Evolutionary conservation across 768 basidiomycete genomes (phyloP).

Genomic region (Boletus tylopilopsis): DNA sequence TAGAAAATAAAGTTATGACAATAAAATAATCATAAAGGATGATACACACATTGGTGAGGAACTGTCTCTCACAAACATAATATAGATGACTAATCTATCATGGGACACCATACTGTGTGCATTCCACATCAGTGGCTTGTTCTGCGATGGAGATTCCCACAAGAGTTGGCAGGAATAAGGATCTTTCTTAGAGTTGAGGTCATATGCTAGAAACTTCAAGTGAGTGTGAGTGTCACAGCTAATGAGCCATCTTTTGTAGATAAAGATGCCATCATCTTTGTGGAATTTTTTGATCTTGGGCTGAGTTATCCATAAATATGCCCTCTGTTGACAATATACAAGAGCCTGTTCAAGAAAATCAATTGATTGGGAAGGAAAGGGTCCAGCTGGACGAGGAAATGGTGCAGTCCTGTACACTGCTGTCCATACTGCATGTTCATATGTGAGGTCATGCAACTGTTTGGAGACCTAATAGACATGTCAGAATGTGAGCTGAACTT

Average conservation of each 20-base stretch:
- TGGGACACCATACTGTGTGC: too few species aligned
- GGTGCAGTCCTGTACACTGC: not conserved
- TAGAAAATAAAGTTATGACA: too few species aligned
- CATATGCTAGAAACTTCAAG: not conserved
- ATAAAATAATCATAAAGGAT: too few species aligned
- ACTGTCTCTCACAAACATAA: too few species aligned
- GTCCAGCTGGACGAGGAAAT: not conserved
- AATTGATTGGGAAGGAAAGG: not conserved
- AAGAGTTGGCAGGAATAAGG: too few species aligned
- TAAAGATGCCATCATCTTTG: too few species aligned
- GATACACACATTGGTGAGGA: too few species aligned
- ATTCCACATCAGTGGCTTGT: too few species aligned
- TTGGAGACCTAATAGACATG: slow-evolving; percentile 1
- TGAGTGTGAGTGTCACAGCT: not conserved
- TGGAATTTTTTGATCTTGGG: too few species aligned
- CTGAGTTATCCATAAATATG: not conserved
- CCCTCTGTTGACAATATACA: not conserved
- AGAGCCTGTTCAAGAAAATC: not conserved
- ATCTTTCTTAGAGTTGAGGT: not conserved
- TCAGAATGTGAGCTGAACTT: too few species aligned
- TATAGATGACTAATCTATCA: too few species aligned
- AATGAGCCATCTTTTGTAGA: not conserved
- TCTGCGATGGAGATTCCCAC: not conserved
- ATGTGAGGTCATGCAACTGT: not conserved
- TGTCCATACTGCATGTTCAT: not conserved